These are phyloP conservation scores for Pisolithus thermaeus DNA, from an alignment of 1,284 basidiomycete species.

Conservation along the genomic window DNA sequence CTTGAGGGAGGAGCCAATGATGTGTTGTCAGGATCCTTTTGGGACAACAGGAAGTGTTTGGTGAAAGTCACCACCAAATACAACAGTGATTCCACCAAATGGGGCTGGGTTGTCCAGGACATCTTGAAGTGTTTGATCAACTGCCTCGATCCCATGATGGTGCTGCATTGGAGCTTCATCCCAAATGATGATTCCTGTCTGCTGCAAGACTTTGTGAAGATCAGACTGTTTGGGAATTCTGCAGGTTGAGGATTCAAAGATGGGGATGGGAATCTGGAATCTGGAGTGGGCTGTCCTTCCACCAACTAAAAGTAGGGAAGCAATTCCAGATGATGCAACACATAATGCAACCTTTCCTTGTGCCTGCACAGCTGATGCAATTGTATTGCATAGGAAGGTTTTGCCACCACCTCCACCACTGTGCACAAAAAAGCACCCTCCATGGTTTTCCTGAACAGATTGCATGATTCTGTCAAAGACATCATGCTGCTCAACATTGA, in stretches of 20 bases:
- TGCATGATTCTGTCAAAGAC: conserved; percentile 11
- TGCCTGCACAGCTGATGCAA: conserved; percentile 28
- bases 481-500: conserved; percentile 8
- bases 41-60: conserved; percentile 14
- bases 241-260: conserved; percentile 27
- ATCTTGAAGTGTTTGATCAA: conserved; percentile 27
- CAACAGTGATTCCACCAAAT: conserved; percentile 35
- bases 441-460: conserved; percentile 3
- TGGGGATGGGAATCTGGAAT: conserved; percentile 12
- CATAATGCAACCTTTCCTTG: conserved; percentile 33
- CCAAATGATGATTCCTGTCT: conserved; percentile 32
- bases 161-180: conserved; percentile 36
- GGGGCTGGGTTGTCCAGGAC: conserved; percentile 18
- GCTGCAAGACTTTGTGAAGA: conserved; percentile 23
- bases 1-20: conserved; percentile 29
- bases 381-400: conserved; percentile 40
- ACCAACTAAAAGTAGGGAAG: conserved; percentile 6
- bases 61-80: conserved; percentile 38
- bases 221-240: conserved; percentile 23
- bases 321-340: conserved; percentile 19
- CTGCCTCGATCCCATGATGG: conserved; percentile 23
- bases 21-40: conserved; percentile 22
- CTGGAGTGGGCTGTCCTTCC: conserved; percentile 4
- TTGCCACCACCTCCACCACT: conserved; percentile 46
- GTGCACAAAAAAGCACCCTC: conserved; percentile 36